Evolutionary conservation across 2,329 filamentous ascomycete genomes (phyloP).

Genomic region (Aureobasidium sp.): DNA sequence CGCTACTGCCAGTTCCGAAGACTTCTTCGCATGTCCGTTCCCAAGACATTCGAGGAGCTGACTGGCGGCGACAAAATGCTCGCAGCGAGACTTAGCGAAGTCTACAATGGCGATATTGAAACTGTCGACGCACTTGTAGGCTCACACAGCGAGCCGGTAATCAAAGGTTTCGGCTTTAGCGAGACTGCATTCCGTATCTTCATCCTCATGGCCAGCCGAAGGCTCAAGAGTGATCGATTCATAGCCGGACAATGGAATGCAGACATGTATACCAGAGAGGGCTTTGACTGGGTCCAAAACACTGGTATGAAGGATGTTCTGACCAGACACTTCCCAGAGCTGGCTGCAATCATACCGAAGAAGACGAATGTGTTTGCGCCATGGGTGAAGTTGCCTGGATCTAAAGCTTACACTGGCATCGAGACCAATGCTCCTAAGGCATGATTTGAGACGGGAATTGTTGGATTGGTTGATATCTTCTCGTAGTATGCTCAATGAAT

Average conservation of each 20-base stretch:
- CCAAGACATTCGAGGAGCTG: constrained; percentile 34
- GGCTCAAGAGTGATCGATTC: constrained; percentile 41
- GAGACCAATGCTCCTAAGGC: constrained; percentile 24
- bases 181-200: constrained; percentile 44
- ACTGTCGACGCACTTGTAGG: constrained; percentile 39
- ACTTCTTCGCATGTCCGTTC: constrained; percentile 34
- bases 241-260: constrained; percentile 38
- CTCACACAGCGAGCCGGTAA: constrained; percentile 37
- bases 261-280: constrained; percentile 36
- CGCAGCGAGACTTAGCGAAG: constrained; percentile 31
- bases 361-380: constrained; percentile 32
- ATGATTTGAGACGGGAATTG: neutral
- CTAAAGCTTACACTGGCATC: constrained; percentile 22
- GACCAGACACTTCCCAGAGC: constrained; percentile 38
- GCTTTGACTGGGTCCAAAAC: constrained; percentile 39
- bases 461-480: no score
- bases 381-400: constrained; percentile 26
- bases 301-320: constrained; percentile 40
- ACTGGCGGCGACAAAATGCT: constrained; percentile 35
- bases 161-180: constrained; percentile 42
- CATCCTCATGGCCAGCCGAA: constrained; percentile 39
- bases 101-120: constrained; percentile 38
- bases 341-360: constrained; percentile 28
- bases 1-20: constrained; percentile 42
- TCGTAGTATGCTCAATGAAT: neutral